Base-by-base conservation (phyloP, 73 alveolate genomes). In the Halteria grandinella region DNA sequence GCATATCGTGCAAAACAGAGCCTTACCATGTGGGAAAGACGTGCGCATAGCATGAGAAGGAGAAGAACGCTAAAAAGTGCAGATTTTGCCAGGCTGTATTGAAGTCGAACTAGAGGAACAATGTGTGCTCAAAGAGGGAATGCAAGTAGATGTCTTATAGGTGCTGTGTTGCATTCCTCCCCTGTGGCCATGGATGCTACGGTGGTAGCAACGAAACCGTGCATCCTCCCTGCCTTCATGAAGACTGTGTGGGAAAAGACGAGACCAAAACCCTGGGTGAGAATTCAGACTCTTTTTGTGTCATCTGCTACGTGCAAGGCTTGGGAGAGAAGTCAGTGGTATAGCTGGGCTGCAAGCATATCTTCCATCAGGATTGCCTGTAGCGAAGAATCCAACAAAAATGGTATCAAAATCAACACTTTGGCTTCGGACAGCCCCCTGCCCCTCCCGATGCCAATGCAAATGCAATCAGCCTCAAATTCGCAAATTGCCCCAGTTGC, bases 191-290 rank as follows among this genome's bases (percentile, higher is more conserved):
- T 75, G 37, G 69, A 7, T 91, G 97, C 52, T 29, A 66, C 6
- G 97, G 97, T 7, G 50, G 51, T 48, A 58, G 25, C n/a, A 25
- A 60, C 21, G 95, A 83, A 59, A 34, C 64, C 40, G 49, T 11
- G 41, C 90, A 93, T 37, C 91, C 89, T 0, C 97, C 97, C 0
- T 91, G 97, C 59, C 51, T 91, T 27, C 83, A 91, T 47, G 74
- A 54, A 44, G 89, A 83, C 17, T 91, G 97, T 20, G 87, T 83
- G 0, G 80, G 57, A 20, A 54, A 64, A 45, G 36, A 78, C 43
- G 83, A 79, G 20, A 76, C 54, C 1, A 7, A 31, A 0, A 85
- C 89, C 21, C 51, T 85, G 2, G 91, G 85, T 12, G 82, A 90
- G 53, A 55, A 85, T 69, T 60, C 64, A 20, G 89, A 70, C 15